Evolutionary conservation across 192 early-diverging fungal species (phyloP).

Genomic region (Linnemannia schmuckeri): DNA sequence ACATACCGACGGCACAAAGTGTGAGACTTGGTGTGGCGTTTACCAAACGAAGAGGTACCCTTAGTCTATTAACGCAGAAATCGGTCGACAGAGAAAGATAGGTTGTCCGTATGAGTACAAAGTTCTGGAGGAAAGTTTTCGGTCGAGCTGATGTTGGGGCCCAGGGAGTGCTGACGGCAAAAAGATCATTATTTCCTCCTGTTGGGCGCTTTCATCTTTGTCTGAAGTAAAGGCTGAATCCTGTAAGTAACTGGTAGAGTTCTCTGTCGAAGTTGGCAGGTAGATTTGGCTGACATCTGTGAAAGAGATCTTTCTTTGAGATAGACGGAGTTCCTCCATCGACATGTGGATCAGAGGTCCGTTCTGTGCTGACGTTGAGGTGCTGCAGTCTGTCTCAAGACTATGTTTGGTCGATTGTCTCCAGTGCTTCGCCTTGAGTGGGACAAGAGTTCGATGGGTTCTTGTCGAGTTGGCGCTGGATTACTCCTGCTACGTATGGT

Average conservation of each 20-base stretch:
- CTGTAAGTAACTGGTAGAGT: not conserved
- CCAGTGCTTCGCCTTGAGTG: not conserved
- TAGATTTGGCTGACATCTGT: not conserved
- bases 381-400: not conserved
- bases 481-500: not conserved
- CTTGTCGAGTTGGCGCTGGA: not conserved
- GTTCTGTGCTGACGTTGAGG: not conserved
- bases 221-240: not conserved
- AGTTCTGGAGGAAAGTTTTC: not conserved
- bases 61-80: constrained; percentile 77
- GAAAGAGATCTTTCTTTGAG: not conserved
- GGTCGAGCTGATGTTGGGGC: not conserved
- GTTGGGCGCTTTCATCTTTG: not conserved
- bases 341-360: not conserved
- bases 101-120: not conserved
- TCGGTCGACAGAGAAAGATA: not conserved
- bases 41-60: constrained; percentile 99
- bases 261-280: not conserved
- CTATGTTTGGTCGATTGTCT: not conserved
- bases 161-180: not conserved
- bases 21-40: constrained; percentile 99
- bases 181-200: not conserved
- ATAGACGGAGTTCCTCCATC: not conserved
- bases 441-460: not conserved
- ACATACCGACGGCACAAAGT: constrained; percentile 89